These are phyloP conservation scores for Rhododendron griersonianum DNA, from an alignment of 148 eudicot genomes.

Conservation along the genomic window DNA sequence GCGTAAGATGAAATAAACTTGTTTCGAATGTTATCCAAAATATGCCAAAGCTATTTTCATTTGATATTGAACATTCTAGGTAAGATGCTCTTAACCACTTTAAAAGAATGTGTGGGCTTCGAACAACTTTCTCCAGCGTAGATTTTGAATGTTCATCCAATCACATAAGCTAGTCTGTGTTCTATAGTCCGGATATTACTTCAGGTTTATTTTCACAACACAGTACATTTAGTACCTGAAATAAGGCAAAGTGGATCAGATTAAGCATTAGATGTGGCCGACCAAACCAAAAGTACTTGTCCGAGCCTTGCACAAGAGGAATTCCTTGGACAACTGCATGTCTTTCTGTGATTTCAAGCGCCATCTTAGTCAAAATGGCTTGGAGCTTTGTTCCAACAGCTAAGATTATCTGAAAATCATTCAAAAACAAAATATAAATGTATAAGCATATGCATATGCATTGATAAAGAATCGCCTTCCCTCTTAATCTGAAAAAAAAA, in stretches of 20 bases:
- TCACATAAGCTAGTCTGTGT: neutral
- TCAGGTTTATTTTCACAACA: neutral
- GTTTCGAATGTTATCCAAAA: neutral
- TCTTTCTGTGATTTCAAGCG: slow-evolving; percentile 75
- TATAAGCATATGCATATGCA: neutral
- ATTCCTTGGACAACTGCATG: slow-evolving; percentile 91
- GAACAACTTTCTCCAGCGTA: neutral
- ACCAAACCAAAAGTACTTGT: slow-evolving; percentile 79
- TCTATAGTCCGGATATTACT: neutral
- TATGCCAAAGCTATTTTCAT: neutral
- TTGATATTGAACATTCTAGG: neutral
- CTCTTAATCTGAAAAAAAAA: too few relatives aligned
- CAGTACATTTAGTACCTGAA: slow-evolving; percentile 52
- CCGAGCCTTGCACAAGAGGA: slow-evolving; percentile 88
- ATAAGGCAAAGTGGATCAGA: slow-evolving; percentile 70
- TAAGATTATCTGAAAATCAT: slow-evolving; percentile 54
- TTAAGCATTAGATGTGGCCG: slow-evolving; percentile 72
- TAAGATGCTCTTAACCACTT: neutral
- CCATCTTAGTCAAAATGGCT: slow-evolving; percentile 76
- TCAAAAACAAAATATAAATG: neutral
- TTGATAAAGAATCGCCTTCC: too few relatives aligned
- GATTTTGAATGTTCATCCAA: neutral
- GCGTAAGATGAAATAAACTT: neutral
- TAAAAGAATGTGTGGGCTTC: neutral
- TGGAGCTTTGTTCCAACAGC: slow-evolving; percentile 96